Conservation (phyloP, 1,139 yeast genomes). For the Blastobotrys arbuscula region DNA sequence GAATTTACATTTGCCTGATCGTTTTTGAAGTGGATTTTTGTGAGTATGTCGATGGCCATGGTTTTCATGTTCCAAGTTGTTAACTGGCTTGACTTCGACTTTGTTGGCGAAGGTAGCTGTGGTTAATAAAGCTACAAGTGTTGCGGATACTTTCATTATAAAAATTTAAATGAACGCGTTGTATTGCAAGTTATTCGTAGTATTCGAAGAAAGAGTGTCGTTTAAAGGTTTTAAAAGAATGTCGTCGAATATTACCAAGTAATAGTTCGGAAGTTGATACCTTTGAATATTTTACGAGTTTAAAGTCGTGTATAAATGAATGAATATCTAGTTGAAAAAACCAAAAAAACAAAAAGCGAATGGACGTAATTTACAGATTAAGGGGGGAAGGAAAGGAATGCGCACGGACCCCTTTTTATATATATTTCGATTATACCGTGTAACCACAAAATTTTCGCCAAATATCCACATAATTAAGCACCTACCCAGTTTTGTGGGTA, state of each 20-base stretch:
- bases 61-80: slow-evolving; percentile 3
- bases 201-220: background rate
- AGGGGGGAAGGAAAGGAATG: slow-evolving; percentile 1
- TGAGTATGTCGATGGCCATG: slow-evolving; percentile 5
- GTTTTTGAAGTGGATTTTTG: background rate
- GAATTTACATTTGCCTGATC: slow-evolving; percentile 45
- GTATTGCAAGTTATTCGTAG: background rate
- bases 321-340: background rate
- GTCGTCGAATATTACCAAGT: no score
- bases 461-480: no score
- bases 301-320: background rate
- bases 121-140: slow-evolving; percentile 2
- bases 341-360: background rate
- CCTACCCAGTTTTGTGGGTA: no score
- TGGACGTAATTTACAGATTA: background rate
- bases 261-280: no score
- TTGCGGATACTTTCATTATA: background rate
- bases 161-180: background rate
- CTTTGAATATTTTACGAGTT: no score
- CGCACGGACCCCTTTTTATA: slow-evolving; percentile 5
- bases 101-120: slow-evolving; percentile 2
- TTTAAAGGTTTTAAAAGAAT: background rate
- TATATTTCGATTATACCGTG: no score
- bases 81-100: background rate
- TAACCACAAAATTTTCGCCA: no score